Base-by-base conservation (phyloP, 306 rosid species). In the Cicer judaicum region DNA sequence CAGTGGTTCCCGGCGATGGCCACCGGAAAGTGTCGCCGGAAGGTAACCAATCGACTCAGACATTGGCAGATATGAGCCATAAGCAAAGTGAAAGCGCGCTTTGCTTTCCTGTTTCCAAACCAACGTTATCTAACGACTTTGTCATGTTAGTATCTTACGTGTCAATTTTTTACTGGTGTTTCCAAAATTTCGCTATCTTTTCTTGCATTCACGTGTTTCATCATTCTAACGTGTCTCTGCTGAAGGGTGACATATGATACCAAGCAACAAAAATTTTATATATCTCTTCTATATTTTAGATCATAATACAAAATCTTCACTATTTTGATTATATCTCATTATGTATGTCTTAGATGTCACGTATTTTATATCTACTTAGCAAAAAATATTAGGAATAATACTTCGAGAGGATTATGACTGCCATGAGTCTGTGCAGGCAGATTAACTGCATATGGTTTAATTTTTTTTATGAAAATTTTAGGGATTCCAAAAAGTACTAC, bases 11-110 rank as follows among this genome's bases (percentile, higher is more conserved):
- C 87, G 79, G 85, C 8, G 16, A 91, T 46, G 0, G 81, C 86
- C 73, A 89, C 85, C 61, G 79, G 84, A 4, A 71, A 68, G 8
- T 75, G 52, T 7, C 74, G 83, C 41, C 88, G 83, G 72, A 38
- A 59, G 12, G 88, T 79, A 6, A 87, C 65, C 48, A 87, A 12
- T 80, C 84, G 87, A 73, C 54, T 88, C 64, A 94, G 81, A 79
- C 97, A 94, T 29, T 88, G 93, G 71, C 98, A 91, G 61, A 94
- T 88, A 71, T 94, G 98, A 68, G 74, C 72, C 96, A 90, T 93
- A 6, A 36, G 34, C 5, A 16, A 18, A 18, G 53, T 64, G 74
- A 70, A 53, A 53, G 64, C 73, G 24, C 47, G 46, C 29, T 67
- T 46, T 11, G 10, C 13, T 7, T 10, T 29, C 13, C 44, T 34